These are phyloP conservation scores for Harringtonia lauricola DNA, from an alignment of 2,329 filamentous ascomycete genomes.

Conservation along the genomic window DNA sequence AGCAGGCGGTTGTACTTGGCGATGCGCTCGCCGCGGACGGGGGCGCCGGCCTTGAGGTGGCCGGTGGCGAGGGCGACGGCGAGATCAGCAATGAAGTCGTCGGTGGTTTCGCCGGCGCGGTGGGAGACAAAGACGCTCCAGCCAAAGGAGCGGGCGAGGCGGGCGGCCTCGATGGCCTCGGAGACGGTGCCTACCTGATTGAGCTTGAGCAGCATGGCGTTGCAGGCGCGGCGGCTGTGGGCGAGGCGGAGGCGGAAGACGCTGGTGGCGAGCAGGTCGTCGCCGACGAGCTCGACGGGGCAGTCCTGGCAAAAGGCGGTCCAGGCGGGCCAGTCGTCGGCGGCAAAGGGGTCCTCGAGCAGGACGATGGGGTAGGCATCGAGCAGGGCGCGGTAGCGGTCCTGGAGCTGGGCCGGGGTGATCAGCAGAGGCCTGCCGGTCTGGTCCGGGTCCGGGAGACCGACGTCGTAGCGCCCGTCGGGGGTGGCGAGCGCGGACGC, in stretches of 20 bases:
- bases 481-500: constrained; percentile 24
- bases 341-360: constrained; percentile 28
- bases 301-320: constrained; percentile 21
- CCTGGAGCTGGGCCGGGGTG: constrained; percentile 14
- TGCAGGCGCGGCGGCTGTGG: constrained; percentile 25
- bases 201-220: constrained; percentile 28
- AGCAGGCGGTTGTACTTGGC: constrained; percentile 31
- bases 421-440: constrained; percentile 12
- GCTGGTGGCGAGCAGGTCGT: constrained; percentile 29
- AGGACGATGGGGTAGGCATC: constrained; percentile 25
- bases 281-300: constrained; percentile 25
- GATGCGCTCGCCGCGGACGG: constrained; percentile 27
- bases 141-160: constrained; percentile 19
- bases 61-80: constrained; percentile 25
- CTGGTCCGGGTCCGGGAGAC: constrained; percentile 21
- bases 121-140: constrained; percentile 32
- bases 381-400: constrained; percentile 20
- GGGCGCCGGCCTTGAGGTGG: constrained; percentile 28
- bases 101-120: constrained; percentile 28
- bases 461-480: constrained; percentile 22
- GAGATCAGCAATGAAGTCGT: constrained; percentile 32
- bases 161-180: constrained; percentile 25
- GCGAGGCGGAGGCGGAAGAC: constrained; percentile 21
- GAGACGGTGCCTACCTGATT: constrained; percentile 31
- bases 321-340: constrained; percentile 23